These are phyloP conservation scores for Ganoderma meredithae DNA, from an alignment of 1,284 basidiomycete species.

Conservation along the genomic window DNA sequence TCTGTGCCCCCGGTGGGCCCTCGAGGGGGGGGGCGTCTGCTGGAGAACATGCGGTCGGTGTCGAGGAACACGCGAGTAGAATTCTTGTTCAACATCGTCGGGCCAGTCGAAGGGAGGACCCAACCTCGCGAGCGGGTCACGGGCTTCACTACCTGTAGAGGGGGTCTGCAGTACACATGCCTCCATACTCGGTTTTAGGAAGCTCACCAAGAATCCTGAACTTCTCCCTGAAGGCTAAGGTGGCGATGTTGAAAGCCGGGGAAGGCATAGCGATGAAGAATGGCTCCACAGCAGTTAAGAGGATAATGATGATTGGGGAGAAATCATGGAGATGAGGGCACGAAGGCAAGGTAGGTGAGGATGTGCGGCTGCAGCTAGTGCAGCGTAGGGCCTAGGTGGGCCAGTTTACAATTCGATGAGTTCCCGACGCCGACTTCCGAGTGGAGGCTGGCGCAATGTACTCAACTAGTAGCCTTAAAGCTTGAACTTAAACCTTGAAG, in stretches of 20 bases:
- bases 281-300: not conserved
- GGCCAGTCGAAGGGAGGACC: slow-evolving; percentile 2
- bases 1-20: no score
- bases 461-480: not conserved
- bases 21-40: no score
- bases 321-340: not conserved
- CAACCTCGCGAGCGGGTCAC: not conserved
- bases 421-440: not conserved
- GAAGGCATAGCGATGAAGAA: not conserved
- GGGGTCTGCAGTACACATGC: not conserved
- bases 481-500: not conserved
- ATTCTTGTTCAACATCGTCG: not conserved
- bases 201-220: not conserved
- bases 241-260: not conserved
- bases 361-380: not conserved
- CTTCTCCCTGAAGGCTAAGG: not conserved
- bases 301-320: not conserved
- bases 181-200: not conserved
- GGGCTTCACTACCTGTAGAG: not conserved
- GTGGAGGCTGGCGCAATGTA: not conserved
- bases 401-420: not conserved
- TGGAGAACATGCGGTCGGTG: no score
- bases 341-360: not conserved
- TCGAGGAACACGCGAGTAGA: not conserved
- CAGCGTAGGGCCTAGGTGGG: not conserved